Base-by-base conservation (phyloP, 257 asterid species). In the Fraxinus americana region DNA sequence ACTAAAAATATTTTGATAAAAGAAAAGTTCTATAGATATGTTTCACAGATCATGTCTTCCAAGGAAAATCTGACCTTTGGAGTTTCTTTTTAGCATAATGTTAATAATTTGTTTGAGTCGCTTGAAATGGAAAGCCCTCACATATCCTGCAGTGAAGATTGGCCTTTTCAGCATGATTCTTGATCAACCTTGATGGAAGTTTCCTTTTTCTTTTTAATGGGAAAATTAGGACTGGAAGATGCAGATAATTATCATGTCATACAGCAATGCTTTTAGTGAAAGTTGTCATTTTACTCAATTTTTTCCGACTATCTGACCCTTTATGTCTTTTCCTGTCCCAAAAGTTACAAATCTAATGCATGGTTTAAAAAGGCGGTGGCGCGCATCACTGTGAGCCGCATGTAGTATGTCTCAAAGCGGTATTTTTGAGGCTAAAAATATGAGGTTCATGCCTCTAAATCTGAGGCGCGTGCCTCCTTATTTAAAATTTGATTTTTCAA, bases 301-400 rank as follows among this genome's bases (percentile, higher is more conserved):
- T 11, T 45, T 2, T 45, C 12, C 2, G 16, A 45, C 52, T 45
- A 45, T 45, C 52, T 45, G 17, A 45, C 52, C 52, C 52, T 45
- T 3, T 13, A 13, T 0, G 1, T 45, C 52, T 12, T 45, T 13
- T 13, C 19, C 17, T 13, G 21, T 29, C 54, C 5, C 30, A 36
- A 79, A 32, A 27, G 3, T 61, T 35, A 27, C 77, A 75, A 43
- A 43, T 61, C 84, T 76, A 43, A 79, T 27, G n/a, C n/a, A n/a
- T n/a, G n/a, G n/a, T n/a, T n/a, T n/a, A n/a, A n/a, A n/a, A n/a
- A n/a, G n/a, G n/a, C n/a, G n/a, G n/a, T n/a, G n/a, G n/a, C n/a
- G n/a, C n/a, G n/a, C n/a, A n/a, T n/a, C n/a, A n/a, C n/a, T n/a
- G n/a, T n/a, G n/a, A n/a, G n/a, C n/a, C n/a, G n/a, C n/a, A n/a